Evolutionary conservation across 192 early-diverging fungal genomes (phyloP), one percentile per base, ranked within the genome.

Genomic region (Glomus cerebriforme): DNA sequence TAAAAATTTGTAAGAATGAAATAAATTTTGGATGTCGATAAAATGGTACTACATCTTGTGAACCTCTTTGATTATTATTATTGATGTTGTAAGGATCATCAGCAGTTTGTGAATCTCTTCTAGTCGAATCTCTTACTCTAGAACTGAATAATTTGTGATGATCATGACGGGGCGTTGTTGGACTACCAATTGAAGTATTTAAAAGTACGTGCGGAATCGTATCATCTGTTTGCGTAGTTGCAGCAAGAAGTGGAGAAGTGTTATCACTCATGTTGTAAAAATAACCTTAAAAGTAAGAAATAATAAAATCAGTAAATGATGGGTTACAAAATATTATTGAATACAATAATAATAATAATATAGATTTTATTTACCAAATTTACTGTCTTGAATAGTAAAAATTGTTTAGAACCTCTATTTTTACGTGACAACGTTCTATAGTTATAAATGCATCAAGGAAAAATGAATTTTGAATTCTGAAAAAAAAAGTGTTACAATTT

Each of bases 1-100:
- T 84, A 0, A 87, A 85, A 1, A 84, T 85, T 70, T 86, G 86
- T 27, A 82, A 31, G 2, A 87, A 43, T 34, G 65, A 73, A 22
- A 86, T n/a, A 59, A 85, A 66, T 19, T 66, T 29, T 26, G 75
- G 75, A 27, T 26, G 59, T 65, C 47, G 32, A 32, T 77, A 77
- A 31, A 77, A 65, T 24, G 60, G 75, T 34, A 74, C 54, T 24
- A 74, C 66, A 8, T 6, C 27, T 43, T 24, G 43, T 72, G 70
- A 47, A 27, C 29, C 62, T 6, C 17, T 6, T 24, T 68, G 31
- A 22, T 68, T 32, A 35, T 39, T 32, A 35, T 68, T 68, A 19
- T 35, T 68, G 15, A 31, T 32, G 22, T 24, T 37, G 12, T 32
- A 17, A 12, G 15, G 15, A 37, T 68, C 22, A 37, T 68, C 22